Evolutionary conservation across 306 rosid species (phyloP), one percentile per base, ranked within the genome.

Genomic region (Medicago arabica): DNA sequence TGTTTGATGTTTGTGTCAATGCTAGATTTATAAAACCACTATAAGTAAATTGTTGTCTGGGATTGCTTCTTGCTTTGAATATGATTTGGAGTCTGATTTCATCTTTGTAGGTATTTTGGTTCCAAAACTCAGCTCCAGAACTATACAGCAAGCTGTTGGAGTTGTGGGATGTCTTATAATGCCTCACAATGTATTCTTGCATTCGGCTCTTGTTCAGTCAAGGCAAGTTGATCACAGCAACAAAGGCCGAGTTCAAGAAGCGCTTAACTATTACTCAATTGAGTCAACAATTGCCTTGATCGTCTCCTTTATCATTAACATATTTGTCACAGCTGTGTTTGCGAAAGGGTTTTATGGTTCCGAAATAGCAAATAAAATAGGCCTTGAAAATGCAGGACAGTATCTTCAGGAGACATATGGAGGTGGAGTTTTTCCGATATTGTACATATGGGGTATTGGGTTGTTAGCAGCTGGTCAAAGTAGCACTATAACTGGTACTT

Each of bases 111-210:
- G 99, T 23, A 67, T 95, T 83, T 80, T 95, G 83, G 49, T 95
- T 89, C 99, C 99, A 12, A 95, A 89, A 69, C 87, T 92, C 40
- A 89, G 91, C 82, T 95, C 97, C 74, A 84, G 38, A 84, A 95
- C 99, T 39, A 86, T 95, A 80, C 87, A 80, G 64, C 96, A 92
- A 74, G 99, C 99, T 72, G 99, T 95, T 78, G 99, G 92, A 47
- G 93, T 95, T 68, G 98, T 95, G 58, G 98, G 98, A 39, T 92
- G 98, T 84, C 84, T 95, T 69, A 92, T 95, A 62, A 95, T 95
- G 99, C 99, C 99, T 53, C 97, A 95, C 82, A 95, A 95, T 71
- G 92, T 95, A 46, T 95, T 95, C 87, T 78, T 95, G 87, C 99
- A 95, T 84, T 95, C 99, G 10, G 99, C 99, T 47, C 96, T 95